Evolutionary conservation across 345 rosid species (phyloP).

Genomic region (Hevea brasiliensis): DNA sequence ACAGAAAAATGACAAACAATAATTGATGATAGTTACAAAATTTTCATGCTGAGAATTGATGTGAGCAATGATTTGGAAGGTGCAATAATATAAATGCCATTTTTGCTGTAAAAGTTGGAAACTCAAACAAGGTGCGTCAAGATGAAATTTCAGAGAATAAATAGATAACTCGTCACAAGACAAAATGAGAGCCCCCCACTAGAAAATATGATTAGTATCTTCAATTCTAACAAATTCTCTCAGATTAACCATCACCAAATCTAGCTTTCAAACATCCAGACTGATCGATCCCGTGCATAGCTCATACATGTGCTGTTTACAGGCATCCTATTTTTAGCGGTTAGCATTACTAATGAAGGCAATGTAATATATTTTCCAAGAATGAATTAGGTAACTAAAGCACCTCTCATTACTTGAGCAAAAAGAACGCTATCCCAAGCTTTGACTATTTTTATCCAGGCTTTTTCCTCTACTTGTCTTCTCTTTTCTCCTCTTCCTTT

Average conservation of each 20-base stretch:
- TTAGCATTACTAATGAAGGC: background rate
- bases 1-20: background rate
- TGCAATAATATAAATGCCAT: background rate
- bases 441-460: background rate
- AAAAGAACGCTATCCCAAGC: background rate
- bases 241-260: background rate
- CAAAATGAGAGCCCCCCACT: background rate
- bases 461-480: background rate
- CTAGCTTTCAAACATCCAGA: background rate
- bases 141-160: background rate
- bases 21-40: background rate
- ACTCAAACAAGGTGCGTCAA: background rate
- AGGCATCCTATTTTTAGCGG: background rate
- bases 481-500: background rate
- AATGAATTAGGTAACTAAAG: background rate
- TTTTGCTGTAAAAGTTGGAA: background rate
- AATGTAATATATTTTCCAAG: background rate
- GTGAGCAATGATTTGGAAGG: background rate
- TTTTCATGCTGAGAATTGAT: background rate
- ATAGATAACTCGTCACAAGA: background rate
- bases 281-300: background rate
- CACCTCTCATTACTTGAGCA: slow-evolving; percentile 4
- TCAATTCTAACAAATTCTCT: background rate
- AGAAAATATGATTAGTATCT: background rate
- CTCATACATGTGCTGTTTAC: background rate